phyloP scores from a whole-genome alignment of 2,329 filamentous ascomycete species.

The Alternaria sp. region DNA sequence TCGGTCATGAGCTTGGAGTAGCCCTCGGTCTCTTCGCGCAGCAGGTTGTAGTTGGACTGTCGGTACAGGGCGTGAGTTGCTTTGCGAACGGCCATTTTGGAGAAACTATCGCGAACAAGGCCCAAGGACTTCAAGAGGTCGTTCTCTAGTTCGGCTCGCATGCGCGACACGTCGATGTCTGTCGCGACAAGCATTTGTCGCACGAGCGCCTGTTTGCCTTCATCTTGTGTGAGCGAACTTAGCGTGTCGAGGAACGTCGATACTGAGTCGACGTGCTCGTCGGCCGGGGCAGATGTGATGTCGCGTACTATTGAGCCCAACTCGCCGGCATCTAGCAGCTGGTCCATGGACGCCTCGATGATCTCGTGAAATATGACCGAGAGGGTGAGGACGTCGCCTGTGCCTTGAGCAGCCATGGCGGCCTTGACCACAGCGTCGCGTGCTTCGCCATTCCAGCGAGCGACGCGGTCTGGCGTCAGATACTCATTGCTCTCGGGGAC shows the following conservation, averaged over 20 bases:
- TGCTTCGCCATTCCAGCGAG: constrained; percentile 72
- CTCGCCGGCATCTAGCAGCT: constrained; percentile 70
- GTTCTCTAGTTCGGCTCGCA: constrained; percentile 85
- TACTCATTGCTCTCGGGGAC: constrained; percentile 74
- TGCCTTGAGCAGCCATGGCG: constrained; percentile 69
- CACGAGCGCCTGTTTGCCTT: constrained; percentile 66
- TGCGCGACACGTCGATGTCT: constrained; percentile 72
- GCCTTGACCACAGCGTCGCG: constrained; percentile 72
- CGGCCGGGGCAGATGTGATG: constrained; percentile 66
- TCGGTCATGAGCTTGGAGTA: constrained; percentile 97
- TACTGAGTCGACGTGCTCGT: constrained; percentile 55
- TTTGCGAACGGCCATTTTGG: constrained; percentile 82
- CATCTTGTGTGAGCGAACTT: constrained; percentile 78
- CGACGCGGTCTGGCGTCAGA: constrained; percentile 73
- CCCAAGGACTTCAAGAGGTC: constrained; percentile 77
- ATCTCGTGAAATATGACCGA: constrained; percentile 85
- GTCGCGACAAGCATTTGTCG: constrained; percentile 75
- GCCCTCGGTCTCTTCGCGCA: constrained; percentile 94
- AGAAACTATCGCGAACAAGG: constrained; percentile 85
- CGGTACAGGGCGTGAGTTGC: constrained; percentile 93
- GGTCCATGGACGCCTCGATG: constrained; percentile 76
- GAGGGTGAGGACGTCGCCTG: constrained; percentile 73
- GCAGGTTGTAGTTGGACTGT: constrained; percentile 94
- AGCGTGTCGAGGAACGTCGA: constrained; percentile 84
- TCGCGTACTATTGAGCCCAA: constrained; percentile 77